A percentile compares a stretch with the other conserved stretches of the same genome.
These are phyloP conservation scores for Globisporangium radiosum DNA, from an alignment of 352 stramenopile species.

Conservation along the genomic window DNA sequence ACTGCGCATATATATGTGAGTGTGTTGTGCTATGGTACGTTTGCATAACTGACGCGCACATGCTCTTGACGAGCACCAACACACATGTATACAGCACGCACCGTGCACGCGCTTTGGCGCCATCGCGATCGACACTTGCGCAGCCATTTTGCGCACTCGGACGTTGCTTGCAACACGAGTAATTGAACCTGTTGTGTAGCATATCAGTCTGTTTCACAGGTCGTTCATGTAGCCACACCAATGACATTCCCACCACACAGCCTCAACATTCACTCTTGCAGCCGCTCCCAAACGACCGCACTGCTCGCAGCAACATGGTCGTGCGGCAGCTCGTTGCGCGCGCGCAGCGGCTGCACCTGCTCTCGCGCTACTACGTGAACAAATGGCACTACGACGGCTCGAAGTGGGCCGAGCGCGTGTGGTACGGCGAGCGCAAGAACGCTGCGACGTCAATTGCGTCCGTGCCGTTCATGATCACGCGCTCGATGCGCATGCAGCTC, in stretches of 20 bases:
- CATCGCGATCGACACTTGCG: no score
- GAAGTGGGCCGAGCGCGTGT: conserved; percentile 67
- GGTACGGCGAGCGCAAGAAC: conserved; percentile 51
- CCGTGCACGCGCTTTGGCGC: not conserved
- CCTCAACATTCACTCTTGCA: not conserved
- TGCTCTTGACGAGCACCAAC: no score
- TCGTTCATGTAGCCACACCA: not conserved
- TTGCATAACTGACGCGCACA: no score
- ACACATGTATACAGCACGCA: not conserved
- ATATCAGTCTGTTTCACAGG: not conserved
- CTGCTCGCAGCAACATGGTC: conserved; percentile 18
- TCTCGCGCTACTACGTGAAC: conserved; percentile 73
- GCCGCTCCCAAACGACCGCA: no score
- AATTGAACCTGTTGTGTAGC: not conserved
- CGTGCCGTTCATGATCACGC: conserved; percentile 85
- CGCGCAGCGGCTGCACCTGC: conserved; percentile 52
- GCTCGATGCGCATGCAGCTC: conserved; percentile 60
- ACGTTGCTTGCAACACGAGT: no score
- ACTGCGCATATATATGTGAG: conserved; percentile 19
- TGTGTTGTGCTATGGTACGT: no score
- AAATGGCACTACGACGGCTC: conserved; percentile 81
- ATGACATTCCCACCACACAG: not conserved
- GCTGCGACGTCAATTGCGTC: conserved; percentile 41
- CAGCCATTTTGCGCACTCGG: no score
- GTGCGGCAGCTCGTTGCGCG: conserved; percentile 33